These are phyloP conservation scores for Globisporangium lucens DNA, from an alignment of 352 stramenopile species.

Conservation along the genomic window DNA sequence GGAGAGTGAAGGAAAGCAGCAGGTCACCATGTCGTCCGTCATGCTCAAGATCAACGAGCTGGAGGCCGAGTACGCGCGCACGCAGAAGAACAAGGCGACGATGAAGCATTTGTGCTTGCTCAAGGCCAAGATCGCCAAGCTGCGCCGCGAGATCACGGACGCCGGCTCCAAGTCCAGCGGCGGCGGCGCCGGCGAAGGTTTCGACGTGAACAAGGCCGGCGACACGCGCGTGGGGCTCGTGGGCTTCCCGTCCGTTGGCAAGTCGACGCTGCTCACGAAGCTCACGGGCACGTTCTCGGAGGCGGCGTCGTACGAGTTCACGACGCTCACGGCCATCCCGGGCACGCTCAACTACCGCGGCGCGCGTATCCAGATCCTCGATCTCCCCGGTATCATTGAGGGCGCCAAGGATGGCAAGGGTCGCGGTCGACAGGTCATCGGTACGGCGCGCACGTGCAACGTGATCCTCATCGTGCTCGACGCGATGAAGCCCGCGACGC, in stretches of 20 bases:
- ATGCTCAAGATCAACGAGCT: slow-evolving; percentile 82
- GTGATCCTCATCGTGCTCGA: slow-evolving; percentile 99
- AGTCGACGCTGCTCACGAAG: slow-evolving; percentile 96
- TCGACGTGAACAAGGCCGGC: slow-evolving; percentile 92
- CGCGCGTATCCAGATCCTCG: slow-evolving; percentile 85
- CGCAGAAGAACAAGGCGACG: slow-evolving; percentile 99
- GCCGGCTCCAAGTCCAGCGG: slow-evolving; percentile 62
- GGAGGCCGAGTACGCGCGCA: slow-evolving; percentile 93
- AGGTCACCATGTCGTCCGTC: slow-evolving; percentile 42
- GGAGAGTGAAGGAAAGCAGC: neutral
- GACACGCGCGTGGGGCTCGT: slow-evolving; percentile 98
- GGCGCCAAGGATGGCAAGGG: slow-evolving; percentile 97
- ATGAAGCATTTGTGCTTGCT: slow-evolving; percentile 98
- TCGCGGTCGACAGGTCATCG: slow-evolving; percentile 96
- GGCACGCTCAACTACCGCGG: slow-evolving; percentile 96
- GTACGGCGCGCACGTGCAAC: slow-evolving; percentile 96
- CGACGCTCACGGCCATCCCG: slow-evolving; percentile 98
- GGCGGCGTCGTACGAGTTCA: slow-evolving; percentile 98
- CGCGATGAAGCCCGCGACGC: slow-evolving; percentile 94
- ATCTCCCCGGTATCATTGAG: slow-evolving; percentile 97
- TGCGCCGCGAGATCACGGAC: slow-evolving; percentile 92
- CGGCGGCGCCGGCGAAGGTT: slow-evolving; percentile 78
- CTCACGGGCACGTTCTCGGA: slow-evolving; percentile 96
- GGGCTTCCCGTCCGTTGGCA: slow-evolving; percentile 98
- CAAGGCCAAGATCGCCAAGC: slow-evolving; percentile 98